phyloP scores from a whole-genome alignment of 768 basidiomycete species.

The Russula foetens region DNA sequence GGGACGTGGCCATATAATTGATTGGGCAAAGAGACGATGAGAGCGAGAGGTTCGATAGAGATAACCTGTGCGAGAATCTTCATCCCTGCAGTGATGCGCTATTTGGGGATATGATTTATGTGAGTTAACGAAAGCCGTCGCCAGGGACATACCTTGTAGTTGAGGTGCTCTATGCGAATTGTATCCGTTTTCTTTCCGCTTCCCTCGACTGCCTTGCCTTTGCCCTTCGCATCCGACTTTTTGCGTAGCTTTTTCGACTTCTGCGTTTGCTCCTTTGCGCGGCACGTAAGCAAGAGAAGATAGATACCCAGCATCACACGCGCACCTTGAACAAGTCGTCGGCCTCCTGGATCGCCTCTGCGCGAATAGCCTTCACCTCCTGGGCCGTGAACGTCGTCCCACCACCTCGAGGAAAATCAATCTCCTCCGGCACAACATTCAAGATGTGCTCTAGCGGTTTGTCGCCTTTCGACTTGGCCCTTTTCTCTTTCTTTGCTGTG shows the following conservation, averaged over 20 bases:
- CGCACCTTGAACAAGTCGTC: conserved; percentile 68
- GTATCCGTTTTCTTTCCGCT: conserved; percentile 40
- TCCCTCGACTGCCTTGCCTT: conserved; percentile 27
- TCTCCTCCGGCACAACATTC: conserved; percentile 51
- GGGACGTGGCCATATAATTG: conserved; percentile 92
- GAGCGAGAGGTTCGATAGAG: conserved; percentile 77
- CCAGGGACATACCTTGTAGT: conserved; percentile 65
- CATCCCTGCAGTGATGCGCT: conserved; percentile 80
- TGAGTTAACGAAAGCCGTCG: neutral
- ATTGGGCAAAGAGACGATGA: conserved; percentile 91
- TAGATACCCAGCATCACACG: neutral
- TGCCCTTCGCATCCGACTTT: conserved; percentile 36
- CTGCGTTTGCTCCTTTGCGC: conserved; percentile 22
- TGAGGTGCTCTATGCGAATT: conserved; percentile 82
- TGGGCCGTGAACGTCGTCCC: conserved; percentile 82
- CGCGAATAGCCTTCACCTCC: conserved; percentile 78
- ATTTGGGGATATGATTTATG: conserved; percentile 8
- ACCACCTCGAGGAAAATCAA: conserved; percentile 94
- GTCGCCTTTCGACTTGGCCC: conserved; percentile 21
- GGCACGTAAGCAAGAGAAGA: neutral
- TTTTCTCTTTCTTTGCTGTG: conserved; percentile 25
- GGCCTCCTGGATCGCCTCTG: conserved; percentile 81
- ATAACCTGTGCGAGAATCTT: conserved; percentile 84
- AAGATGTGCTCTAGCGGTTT: conserved; percentile 30
- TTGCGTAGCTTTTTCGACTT: conserved; percentile 39